Evolutionary conservation across 148 eudicot species (phyloP), one percentile per base, ranked within the genome.

Genomic region (Dysphania ambrosioides): DNA sequence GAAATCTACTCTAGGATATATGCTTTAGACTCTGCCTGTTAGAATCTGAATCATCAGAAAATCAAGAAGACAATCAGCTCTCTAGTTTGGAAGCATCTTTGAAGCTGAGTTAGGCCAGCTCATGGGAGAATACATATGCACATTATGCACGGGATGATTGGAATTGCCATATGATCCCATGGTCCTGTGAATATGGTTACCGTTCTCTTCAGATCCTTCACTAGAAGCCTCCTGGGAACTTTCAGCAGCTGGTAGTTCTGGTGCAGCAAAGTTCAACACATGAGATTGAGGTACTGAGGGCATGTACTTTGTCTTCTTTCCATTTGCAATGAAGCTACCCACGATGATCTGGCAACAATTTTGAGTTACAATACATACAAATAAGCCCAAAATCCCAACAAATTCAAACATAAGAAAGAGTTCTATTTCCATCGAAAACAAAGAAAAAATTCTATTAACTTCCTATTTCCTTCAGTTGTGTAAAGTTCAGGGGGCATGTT

Each of bases 281-380:
- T 80, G 79, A 32, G 85, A 77, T 9, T 82, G 78, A 4, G 85
- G 79, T 4, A 82, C 82, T 71, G 97, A 71, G n/a, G 87, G 91
- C 82, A 84, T 84, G 30, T 88, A 83, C 82, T 92, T 95, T 8
- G 88, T 78, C 75, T 88, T 95, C 68, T 92, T 92, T 57, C 88
- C 91, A 27, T 90, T 93, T 9, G 91, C 90, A 68, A 92, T 83
- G 80, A 92, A 92, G 90, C 96, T 95, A 26, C 97, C 99, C 35
- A 90, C 94, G 5, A 95, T 81, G 47, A 94, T 90, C 98, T 92
- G 87, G 72, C 9, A 66, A 75, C 30, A 32, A 35, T 23, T 72
- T 68, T 8, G 66, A 16, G 73, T 80, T 31, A 80, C 71, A 56
- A 30, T 42, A 10, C 27, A 32, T 6, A n/a, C 10, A 49, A 27